A percentile compares a stretch with the other conserved stretches of the same genome.
These are phyloP conservation scores for Chytriomyces sp. DNA, from an alignment of 192 early-diverging fungal species.

Conservation along the genomic window DNA sequence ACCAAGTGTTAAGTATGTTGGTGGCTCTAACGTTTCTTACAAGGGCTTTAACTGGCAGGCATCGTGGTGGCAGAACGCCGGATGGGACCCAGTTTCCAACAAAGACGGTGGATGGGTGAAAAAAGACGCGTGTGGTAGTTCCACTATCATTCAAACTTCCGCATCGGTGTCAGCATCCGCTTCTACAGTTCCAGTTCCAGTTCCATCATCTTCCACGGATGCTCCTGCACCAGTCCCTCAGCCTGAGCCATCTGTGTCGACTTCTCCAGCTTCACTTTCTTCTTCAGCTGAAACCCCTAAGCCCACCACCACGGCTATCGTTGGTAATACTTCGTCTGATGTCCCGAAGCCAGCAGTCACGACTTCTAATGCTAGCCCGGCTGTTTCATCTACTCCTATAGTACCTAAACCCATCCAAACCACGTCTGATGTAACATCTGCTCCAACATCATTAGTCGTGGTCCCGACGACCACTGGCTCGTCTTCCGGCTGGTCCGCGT, in stretches of 20 bases:
- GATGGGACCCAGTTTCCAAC: slow-evolving; percentile 10
- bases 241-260: background rate
- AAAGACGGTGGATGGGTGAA: slow-evolving; percentile 6
- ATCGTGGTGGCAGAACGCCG: slow-evolving; percentile 14
- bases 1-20: background rate
- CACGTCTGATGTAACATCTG: background rate
- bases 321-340: background rate
- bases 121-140: background rate
- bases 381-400: background rate
- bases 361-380: background rate
- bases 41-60: slow-evolving; percentile 7
- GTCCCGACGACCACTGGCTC: background rate
- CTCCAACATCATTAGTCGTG: background rate
- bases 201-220: background rate
- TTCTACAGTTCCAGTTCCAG: background rate
- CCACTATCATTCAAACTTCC: background rate
- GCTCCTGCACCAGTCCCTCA: background rate
- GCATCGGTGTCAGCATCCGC: background rate
- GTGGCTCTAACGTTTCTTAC: slow-evolving; percentile 8
- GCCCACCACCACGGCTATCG: background rate
- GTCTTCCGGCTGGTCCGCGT: background rate
- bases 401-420: background rate
- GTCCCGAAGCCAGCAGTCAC: background rate
- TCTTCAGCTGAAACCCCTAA: background rate
- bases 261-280: background rate